Base-by-base conservation (phyloP, 352 stramenopile species). In the Phytophthora sansomeana region DNA sequence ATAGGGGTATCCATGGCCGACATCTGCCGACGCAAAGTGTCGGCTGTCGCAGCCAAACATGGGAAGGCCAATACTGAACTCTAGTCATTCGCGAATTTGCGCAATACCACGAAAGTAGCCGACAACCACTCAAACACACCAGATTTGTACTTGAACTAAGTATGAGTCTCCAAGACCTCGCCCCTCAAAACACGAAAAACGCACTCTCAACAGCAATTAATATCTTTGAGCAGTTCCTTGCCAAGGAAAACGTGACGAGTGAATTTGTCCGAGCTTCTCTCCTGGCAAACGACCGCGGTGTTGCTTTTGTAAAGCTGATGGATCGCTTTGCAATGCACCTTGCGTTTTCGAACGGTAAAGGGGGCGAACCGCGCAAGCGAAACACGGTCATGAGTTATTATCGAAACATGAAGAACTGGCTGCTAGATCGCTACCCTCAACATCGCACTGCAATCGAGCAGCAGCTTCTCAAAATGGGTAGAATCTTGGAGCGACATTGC, bases 331-430 rank as follows among this genome's bases (percentile, higher is more conserved):
- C 51, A 5, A 13, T 63, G 24, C 32, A 57, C 47, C 29, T 63
- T 11, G 61, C 36, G 0, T 63, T 58, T 32, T 43, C 43, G 11
- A 52, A 53, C 19, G 44, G 60, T 3, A 35, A 39, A 13, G n/a
- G n/a, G 4, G 46, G 47, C 6, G 19, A 58, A n/a, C 35, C 29
- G 1, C 38, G 52, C 0, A 49, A 55, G 8, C 33, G 44, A 17
- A 63, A 69, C 36, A 58, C 44, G 1, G 38, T 63, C 14, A 69
- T 69, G 46, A 43, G 26, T 17, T 69, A 63, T 38, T 63, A 63
- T 9, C 19, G 52, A 0, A 55, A 63, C 17, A 52, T 69, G 10
- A 69, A 62, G 19, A 63, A 63, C 36, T 69, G 60, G 60, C 28
- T 69, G 44, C 52, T 69, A 5, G 46, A 53, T 17, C 28, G 32